Percentiles rank a stretch among this genome's conserved stretches.
Conservation (phyloP, 2,329 filamentous ascomycete genomes). For the Thyridium curvatum region DNA sequence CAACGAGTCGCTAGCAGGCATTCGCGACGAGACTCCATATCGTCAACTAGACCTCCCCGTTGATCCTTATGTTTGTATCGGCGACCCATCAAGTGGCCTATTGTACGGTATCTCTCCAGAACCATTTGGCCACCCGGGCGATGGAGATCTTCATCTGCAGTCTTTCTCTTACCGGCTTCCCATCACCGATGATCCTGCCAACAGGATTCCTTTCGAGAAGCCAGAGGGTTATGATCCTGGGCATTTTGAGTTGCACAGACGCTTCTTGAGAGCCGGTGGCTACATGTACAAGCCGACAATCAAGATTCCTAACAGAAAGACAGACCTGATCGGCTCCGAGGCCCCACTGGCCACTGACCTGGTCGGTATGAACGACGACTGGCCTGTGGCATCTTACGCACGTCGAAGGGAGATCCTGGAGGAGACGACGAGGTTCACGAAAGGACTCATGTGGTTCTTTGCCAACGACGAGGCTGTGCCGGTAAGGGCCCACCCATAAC, state of each 20-base stretch:
- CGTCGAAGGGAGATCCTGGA: constrained; percentile 7
- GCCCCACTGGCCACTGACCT: constrained; percentile 13
- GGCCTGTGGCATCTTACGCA: constrained; percentile 6
- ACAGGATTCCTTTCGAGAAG: constrained; percentile 9
- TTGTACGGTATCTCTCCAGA: constrained; percentile 12
- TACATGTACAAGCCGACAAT: constrained; percentile 8
- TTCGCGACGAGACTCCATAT: constrained; percentile 10
- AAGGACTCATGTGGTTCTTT: constrained; percentile 11
- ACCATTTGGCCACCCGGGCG: constrained; percentile 7
- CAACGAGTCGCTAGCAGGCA: constrained; percentile 9
- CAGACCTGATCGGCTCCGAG: constrained; percentile 11
- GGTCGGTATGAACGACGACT: constrained; percentile 13
- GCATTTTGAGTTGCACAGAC: constrained; percentile 9
- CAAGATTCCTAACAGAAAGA: constrained; percentile 9
- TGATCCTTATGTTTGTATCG: constrained; percentile 11
- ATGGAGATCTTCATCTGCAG: constrained; percentile 12
- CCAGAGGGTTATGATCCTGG: constrained; percentile 12
- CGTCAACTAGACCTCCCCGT: constrained; percentile 12
- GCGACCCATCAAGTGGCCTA: constrained; percentile 9
- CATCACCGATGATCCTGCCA: constrained; percentile 10
- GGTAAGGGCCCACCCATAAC: too few relatives aligned
- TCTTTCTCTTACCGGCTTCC: constrained; percentile 14
- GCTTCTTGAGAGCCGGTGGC: constrained; percentile 5
- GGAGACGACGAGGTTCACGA: constrained; percentile 9
- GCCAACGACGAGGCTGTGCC: constrained; percentile 10